Evolutionary conservation across 139 green algal genomes (phyloP), one percentile per base, ranked within the genome.

Genomic region (Choricystis sp.): DNA sequence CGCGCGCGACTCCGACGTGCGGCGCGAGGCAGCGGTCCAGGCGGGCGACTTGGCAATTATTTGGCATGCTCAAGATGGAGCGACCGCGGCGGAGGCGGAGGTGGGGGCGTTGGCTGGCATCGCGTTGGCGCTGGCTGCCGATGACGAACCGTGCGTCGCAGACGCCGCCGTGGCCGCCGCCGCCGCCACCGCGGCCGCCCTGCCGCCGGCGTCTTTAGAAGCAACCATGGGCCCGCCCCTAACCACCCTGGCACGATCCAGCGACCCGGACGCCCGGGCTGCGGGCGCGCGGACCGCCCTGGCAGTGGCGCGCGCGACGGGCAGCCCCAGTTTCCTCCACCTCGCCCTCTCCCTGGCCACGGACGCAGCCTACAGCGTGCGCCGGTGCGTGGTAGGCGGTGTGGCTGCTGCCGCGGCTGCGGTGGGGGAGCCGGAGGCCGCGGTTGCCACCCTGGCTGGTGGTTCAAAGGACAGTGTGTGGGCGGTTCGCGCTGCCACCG

Each of bases 1-100:
- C n/a, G 57, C 56, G 0, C 48, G 59, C 29, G 27, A 68, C 56
- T 55, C 62, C 26, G 71, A 69, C 57, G 30, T 76, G 3, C 66
- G 66, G 29, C 22, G 56, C 20, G 71, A 61, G 21, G 48, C 57
- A 0, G 71, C 66, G 2, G 29, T 59, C 9, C 40, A 52, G 16
- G 40, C 40, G 9, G 40, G 40, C 16, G 40, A 21, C 9, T 16
- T 52, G 40, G 40, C 40, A 52, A 16, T 16, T 16, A 16, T 16
- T 16, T 52, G 40, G 40, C 9, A 9, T 52, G 40, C 9, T 16
- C 9, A 52, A 52, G 40, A 52, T 16, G 9, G 9, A 16, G 40
- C 9, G 9, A 52, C 40, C 9, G 40, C 40, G 40, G 40, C 9
- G 9, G 40, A 9, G 40, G 9, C 16, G 40, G 9, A 21, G 40